A percentile compares a stretch with the other conserved stretches of the same genome.
Conservation (phyloP, 164 flowering plant species). For the Warburgia ugandensis region DNA sequence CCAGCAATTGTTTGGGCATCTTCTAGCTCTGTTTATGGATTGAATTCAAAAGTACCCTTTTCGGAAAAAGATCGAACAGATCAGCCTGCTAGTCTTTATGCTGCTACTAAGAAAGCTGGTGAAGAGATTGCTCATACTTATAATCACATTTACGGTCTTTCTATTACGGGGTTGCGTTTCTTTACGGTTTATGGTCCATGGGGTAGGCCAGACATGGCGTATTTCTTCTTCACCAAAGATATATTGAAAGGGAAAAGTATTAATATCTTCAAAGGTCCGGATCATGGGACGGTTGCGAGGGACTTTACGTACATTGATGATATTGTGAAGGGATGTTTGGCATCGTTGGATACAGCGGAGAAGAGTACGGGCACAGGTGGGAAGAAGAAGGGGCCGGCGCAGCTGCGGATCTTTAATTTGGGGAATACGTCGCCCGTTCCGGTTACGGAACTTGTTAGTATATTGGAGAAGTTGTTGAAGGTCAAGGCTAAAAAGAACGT, state of each 20-base stretch:
- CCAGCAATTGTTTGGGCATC: constrained; percentile 95
- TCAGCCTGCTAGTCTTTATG: constrained; percentile 91
- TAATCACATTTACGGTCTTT: constrained; percentile 81
- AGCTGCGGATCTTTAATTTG: constrained; percentile 71
- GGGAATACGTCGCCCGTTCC: constrained; percentile 84
- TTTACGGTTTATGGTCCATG: constrained; percentile 95
- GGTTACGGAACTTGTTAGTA: constrained; percentile 65
- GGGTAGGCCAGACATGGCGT: constrained; percentile 97
- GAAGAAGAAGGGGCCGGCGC: constrained; percentile 84
- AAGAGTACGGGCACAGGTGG: constrained; percentile 91
- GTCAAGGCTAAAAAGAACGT: constrained; percentile 64
- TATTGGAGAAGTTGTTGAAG: constrained; percentile 80
- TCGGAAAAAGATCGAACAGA: constrained; percentile 83
- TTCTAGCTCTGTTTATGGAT: constrained; percentile 83
- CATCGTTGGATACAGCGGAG: constrained; percentile 61
- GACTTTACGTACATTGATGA: constrained; percentile 90
- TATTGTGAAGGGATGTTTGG: constrained; percentile 66
- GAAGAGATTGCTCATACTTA: constrained; percentile 86
- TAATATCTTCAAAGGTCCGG: constrained; percentile 59
- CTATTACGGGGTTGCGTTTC: constrained; percentile 85
- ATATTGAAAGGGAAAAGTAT: constrained; percentile 73
- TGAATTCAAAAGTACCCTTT: constrained; percentile 81
- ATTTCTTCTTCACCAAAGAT: constrained; percentile 84
- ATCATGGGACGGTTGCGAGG: constrained; percentile 88
- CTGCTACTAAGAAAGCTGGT: constrained; percentile 94